Evolutionary conservation across 805 yeast species (phyloP).

Genomic region (Suhomyces prunicola): DNA sequence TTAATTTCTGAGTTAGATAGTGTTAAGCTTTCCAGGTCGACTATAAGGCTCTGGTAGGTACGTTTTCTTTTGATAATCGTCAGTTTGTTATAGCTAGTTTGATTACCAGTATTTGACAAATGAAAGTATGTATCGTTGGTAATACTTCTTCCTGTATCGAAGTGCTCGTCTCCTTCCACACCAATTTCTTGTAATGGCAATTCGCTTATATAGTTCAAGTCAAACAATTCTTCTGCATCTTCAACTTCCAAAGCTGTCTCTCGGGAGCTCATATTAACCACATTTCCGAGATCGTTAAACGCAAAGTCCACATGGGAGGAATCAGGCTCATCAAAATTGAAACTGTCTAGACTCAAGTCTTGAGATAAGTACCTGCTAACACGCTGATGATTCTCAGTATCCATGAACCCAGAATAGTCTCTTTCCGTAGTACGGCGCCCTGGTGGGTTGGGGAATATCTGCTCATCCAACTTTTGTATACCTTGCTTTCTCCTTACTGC

Average conservation of each 20-base stretch:
- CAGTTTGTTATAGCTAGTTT: not conserved
- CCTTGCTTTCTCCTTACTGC: slow-evolving; percentile 13
- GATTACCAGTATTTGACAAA: slow-evolving; percentile 7
- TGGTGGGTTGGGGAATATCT: slow-evolving; percentile 8
- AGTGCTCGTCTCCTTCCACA: slow-evolving; percentile 1
- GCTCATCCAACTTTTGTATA: slow-evolving; percentile 12
- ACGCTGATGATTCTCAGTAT: slow-evolving; percentile 1
- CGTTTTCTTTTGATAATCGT: not conserved
- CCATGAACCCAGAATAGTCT: not conserved
- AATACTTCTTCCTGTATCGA: slow-evolving; percentile 3
- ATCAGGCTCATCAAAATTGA: slow-evolving; percentile 3
- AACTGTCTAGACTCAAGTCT: slow-evolving; percentile 4
- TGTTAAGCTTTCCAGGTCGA: not conserved
- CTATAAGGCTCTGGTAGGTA: not conserved
- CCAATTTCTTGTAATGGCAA: slow-evolving; percentile 25
- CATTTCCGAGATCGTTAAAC: slow-evolving; percentile 18
- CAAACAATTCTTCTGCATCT: slow-evolving; percentile 1
- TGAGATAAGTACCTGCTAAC: slow-evolving; percentile 15
- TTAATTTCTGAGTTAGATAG: not conserved
- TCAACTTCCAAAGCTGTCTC: not conserved
- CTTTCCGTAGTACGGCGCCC: not conserved
- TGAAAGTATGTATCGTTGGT: slow-evolving; percentile 11
- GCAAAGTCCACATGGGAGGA: slow-evolving; percentile 18
- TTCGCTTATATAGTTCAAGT: slow-evolving; percentile 8
- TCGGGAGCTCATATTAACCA: not conserved